Evolutionary conservation across 441 rosid species (phyloP).

Genomic region (Erodium texanum): DNA sequence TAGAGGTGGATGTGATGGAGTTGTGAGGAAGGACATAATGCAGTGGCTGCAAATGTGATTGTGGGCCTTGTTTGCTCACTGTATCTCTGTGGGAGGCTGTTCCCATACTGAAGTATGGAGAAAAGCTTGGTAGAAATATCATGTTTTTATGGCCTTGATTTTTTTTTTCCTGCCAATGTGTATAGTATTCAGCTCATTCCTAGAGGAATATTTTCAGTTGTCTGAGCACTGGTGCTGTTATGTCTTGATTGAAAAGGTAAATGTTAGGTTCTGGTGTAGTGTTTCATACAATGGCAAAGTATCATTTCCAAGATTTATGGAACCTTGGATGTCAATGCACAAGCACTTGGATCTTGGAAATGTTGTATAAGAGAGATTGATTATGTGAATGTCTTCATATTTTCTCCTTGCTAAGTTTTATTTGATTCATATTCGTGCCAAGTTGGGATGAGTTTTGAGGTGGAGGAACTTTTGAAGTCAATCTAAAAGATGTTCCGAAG

Average conservation of each 20-base stretch:
- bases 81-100: background rate
- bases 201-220: background rate
- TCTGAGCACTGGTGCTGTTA: background rate
- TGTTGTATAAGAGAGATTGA: background rate
- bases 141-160: background rate
- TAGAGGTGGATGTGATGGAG: slow-evolving; percentile 31
- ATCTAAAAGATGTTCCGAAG: too few relatives aligned
- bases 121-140: background rate
- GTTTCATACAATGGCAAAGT: background rate
- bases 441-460: too few relatives aligned
- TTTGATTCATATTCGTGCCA: too few relatives aligned
- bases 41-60: slow-evolving; percentile 48
- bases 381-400: background rate
- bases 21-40: slow-evolving; percentile 61
- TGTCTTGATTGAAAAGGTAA: background rate
- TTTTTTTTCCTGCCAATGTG: background rate
- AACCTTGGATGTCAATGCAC: too few relatives aligned
- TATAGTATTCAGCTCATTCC: background rate
- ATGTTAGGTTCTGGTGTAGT: background rate
- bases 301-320: background rate
- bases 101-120: background rate
- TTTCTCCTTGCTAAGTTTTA: background rate
- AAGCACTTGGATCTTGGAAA: background rate
- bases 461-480: too few relatives aligned
- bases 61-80: background rate